Conservation (phyloP, 2,329 filamentous ascomycete species). For the Colletotrichum somersetense region DNA sequence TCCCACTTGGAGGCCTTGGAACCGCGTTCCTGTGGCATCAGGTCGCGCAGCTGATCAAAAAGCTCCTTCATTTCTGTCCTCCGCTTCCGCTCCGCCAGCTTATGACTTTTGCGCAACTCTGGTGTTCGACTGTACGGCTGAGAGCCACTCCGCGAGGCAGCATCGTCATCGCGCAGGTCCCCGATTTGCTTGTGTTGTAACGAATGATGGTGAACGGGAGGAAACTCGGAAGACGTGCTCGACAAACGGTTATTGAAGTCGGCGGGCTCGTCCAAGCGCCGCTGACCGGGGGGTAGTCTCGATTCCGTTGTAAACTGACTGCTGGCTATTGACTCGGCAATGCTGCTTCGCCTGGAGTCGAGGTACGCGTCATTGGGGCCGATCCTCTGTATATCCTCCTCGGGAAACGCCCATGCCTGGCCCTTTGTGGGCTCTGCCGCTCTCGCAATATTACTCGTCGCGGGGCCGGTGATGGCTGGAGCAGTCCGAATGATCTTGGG, state of each 20-base stretch:
- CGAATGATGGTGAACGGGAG: slow-evolving; percentile 77
- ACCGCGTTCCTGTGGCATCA: slow-evolving; percentile 84
- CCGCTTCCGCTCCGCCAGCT: slow-evolving; percentile 85
- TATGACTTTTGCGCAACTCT: slow-evolving; percentile 85
- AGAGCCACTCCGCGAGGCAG: slow-evolving; percentile 63
- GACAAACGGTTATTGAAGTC: slow-evolving; percentile 62
- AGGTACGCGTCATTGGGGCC: slow-evolving; percentile 63
- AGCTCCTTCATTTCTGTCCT: slow-evolving; percentile 90
- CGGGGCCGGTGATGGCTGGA: slow-evolving; percentile 81
- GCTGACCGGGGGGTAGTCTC: slow-evolving; percentile 77
- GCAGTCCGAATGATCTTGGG: slow-evolving; percentile 72
- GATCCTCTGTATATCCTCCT: slow-evolving; percentile 72
- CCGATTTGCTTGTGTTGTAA: slow-evolving; percentile 81
- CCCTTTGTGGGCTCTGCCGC: slow-evolving; percentile 85
- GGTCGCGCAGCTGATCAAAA: slow-evolving; percentile 82
- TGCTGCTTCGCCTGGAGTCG: slow-evolving; percentile 80
- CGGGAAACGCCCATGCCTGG: slow-evolving; percentile 86
- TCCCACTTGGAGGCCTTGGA: slow-evolving; percentile 93
- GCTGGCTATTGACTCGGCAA: slow-evolving; percentile 82
- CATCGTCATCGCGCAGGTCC: slow-evolving; percentile 73
- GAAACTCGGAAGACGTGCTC: slow-evolving; percentile 66
- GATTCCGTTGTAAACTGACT: slow-evolving; percentile 84
- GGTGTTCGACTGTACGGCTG: slow-evolving; percentile 88
- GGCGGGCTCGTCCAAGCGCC: slow-evolving; percentile 74
- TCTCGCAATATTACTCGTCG: slow-evolving; percentile 72